These are phyloP conservation scores for Lasiodiplodia hormozganensis DNA, from an alignment of 2,329 filamentous ascomycete species.

Conservation along the genomic window DNA sequence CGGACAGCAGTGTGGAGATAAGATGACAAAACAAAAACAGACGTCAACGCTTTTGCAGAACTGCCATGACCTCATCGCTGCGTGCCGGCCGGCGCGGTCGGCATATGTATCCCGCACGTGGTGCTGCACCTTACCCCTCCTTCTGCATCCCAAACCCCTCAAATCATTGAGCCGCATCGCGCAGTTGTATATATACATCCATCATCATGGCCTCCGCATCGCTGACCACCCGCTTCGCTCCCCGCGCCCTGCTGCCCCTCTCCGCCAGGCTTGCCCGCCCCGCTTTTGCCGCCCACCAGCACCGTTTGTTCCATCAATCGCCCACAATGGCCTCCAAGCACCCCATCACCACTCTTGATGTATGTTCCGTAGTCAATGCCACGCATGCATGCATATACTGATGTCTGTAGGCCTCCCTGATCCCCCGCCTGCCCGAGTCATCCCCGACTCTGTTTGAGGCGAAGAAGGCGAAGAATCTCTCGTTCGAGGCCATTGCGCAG, in stretches of 20 bases:
- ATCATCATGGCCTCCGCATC: constrained; percentile 25
- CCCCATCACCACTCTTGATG: constrained; percentile 49
- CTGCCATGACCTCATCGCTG: constrained; percentile 20
- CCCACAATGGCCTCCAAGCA: constrained; percentile 41
- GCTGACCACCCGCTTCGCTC: constrained; percentile 40
- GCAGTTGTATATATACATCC: neutral
- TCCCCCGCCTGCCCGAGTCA: constrained; percentile 72
- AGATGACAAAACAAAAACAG: constrained; percentile 28
- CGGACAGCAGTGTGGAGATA: constrained; percentile 12
- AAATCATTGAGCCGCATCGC: constrained; percentile 18
- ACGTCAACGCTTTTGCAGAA: constrained; percentile 2
- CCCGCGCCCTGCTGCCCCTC: constrained; percentile 41
- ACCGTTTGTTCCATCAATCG: constrained; percentile 38
- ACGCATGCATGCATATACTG: constrained; percentile 26
- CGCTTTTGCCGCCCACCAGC: constrained; percentile 34
- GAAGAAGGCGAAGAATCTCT: constrained; percentile 77
- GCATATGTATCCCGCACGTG: neutral
- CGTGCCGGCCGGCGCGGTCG: neutral
- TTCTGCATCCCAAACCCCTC: neutral
- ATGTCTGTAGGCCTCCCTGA: constrained; percentile 64
- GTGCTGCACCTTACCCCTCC: constrained; percentile 10
- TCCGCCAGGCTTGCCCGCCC: constrained; percentile 35
- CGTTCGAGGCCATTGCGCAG: constrained; percentile 78
- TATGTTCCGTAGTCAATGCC: constrained; percentile 29
- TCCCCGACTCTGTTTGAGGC: constrained; percentile 79